Evolutionary conservation across 2,329 filamentous ascomycete genomes (phyloP).

Genomic region (Cladorrhinum sp.): DNA sequence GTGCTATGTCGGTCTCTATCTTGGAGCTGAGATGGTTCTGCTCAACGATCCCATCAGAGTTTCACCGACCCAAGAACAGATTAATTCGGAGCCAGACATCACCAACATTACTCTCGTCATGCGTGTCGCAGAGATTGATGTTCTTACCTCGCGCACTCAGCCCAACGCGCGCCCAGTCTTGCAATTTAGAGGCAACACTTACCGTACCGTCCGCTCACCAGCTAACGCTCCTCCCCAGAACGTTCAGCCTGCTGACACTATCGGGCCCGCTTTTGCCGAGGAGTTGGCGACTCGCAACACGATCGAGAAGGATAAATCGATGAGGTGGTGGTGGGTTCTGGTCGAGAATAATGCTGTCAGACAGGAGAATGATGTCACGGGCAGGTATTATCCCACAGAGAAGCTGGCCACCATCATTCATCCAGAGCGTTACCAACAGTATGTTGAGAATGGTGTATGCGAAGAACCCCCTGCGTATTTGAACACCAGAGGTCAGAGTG

Average conservation of each 20-base stretch:
- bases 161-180: slow-evolving; percentile 14
- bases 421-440: slow-evolving; percentile 37
- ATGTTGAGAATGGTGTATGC: slow-evolving; percentile 39
- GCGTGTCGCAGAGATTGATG: slow-evolving; percentile 31
- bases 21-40: slow-evolving; percentile 37
- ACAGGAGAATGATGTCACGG: slow-evolving; percentile 45
- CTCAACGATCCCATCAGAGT: slow-evolving; percentile 36
- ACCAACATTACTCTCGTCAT: slow-evolving; percentile 28
- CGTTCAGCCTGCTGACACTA: slow-evolving; percentile 18
- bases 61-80: slow-evolving; percentile 11
- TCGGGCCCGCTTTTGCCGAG: slow-evolving; percentile 28
- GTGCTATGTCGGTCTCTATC: slow-evolving; percentile 33
- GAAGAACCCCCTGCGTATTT: slow-evolving; percentile 47
- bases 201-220: slow-evolving; percentile 24
- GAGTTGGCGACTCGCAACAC: slow-evolving; percentile 28
- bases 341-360: slow-evolving; percentile 29
- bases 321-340: slow-evolving; percentile 34
- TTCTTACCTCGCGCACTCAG: slow-evolving; percentile 14
- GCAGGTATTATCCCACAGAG: slow-evolving; percentile 58
- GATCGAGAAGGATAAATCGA: slow-evolving; percentile 25
- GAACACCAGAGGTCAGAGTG: slow-evolving; percentile 49
- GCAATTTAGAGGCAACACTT: slow-evolving; percentile 31
- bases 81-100: neutral
- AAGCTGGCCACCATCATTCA: slow-evolving; percentile 51
- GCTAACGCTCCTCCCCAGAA: slow-evolving; percentile 11